Conservation (phyloP, 1,284 basidiomycete genomes). For the Takashimella tepidaria region DNA sequence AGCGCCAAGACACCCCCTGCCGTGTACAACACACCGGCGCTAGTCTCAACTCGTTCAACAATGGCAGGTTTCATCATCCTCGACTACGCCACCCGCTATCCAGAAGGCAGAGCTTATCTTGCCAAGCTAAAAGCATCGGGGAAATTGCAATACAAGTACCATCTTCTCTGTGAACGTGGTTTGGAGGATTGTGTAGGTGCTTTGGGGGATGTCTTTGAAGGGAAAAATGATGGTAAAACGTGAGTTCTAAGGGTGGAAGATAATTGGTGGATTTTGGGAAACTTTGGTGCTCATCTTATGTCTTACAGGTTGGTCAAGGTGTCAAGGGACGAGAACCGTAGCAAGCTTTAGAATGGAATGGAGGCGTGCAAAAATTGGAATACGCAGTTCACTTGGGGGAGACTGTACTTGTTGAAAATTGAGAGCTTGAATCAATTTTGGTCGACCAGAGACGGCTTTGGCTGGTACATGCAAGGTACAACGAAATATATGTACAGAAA, state of each 20-base stretch:
- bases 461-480: no score
- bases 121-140: constrained; percentile 57
- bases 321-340: background rate
- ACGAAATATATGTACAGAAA: no score
- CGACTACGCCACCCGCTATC: constrained; percentile 54
- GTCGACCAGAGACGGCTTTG: no score
- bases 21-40: constrained; percentile 48
- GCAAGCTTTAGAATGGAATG: background rate
- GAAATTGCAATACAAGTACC: constrained; percentile 74
- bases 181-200: constrained; percentile 65
- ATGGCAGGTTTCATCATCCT: constrained; percentile 75
- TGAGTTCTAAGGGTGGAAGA: constrained; percentile 47
- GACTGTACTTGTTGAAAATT: no score
- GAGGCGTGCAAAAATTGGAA: no score
- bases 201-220: constrained; percentile 65
- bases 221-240: constrained; percentile 80
- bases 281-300: background rate
- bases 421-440: no score
- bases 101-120: constrained; percentile 49
- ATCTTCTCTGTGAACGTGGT: constrained; percentile 60
- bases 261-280: no score
- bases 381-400: no score
- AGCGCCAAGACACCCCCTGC: constrained; percentile 33
- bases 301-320: background rate
- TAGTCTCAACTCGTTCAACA: constrained; percentile 70